A percentile compares a stretch with the other conserved stretches of the same genome.
Evolutionary conservation across 129 eudicot genomes (phyloP).

Genomic region (Scalesia atractyloides): DNA sequence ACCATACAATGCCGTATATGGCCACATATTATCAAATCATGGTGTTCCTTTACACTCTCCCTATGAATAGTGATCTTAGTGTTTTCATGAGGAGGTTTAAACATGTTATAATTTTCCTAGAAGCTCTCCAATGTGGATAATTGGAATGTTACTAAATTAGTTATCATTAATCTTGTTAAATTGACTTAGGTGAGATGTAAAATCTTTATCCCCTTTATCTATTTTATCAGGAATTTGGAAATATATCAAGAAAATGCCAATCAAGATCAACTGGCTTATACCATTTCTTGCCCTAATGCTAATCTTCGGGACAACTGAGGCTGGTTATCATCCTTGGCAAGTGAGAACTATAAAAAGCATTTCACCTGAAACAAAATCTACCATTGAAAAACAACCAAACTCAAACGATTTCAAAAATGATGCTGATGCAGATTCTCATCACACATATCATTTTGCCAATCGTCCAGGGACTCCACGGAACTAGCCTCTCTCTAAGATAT

Average conservation of each 20-base stretch:
- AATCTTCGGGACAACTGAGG: constrained; percentile 5
- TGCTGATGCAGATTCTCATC: not conserved
- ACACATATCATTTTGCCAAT: not conserved
- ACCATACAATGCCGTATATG: no score
- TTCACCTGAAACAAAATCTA: not conserved
- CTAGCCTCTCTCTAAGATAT: no score
- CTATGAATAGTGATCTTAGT: no score
- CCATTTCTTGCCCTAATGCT: constrained; percentile 19
- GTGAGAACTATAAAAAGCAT: not conserved
- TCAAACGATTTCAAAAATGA: not conserved
- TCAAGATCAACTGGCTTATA: constrained; percentile 9
- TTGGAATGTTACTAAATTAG: no score
- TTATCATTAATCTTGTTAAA: no score
- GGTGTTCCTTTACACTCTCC: no score
- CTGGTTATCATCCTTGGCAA: not conserved
- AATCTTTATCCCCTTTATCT: not conserved
- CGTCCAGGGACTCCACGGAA: no score
- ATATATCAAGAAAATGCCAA: constrained; percentile 9
- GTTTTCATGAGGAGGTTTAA: no score
- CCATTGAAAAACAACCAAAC: not conserved
- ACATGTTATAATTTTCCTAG: no score
- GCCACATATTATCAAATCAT: no score
- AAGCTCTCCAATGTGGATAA: no score
- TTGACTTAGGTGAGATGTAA: no score
- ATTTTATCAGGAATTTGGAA: not conserved